A percentile compares a stretch with the other conserved stretches of the same genome.
These are phyloP conservation scores for Tylopilus plumbeoviolaceoides DNA, from an alignment of 768 basidiomycete genomes.

Conservation along the genomic window DNA sequence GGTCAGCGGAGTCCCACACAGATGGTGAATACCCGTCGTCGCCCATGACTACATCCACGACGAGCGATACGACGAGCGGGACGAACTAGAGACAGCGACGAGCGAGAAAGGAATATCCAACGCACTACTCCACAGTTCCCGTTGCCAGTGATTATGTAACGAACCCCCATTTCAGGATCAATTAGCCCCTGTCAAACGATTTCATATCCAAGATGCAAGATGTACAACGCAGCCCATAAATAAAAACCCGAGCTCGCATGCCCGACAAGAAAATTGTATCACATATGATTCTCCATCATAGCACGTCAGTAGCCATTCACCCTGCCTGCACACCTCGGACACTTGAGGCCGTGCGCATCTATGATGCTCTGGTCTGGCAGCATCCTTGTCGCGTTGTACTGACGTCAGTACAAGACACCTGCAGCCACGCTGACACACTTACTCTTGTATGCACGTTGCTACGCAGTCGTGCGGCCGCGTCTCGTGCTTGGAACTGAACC, in stretches of 20 bases:
- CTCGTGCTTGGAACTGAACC: constrained; percentile 37
- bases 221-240: too few species aligned
- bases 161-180: background rate
- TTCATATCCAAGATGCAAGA: background rate
- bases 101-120: constrained; percentile 5
- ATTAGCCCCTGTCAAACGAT: constrained; percentile 14
- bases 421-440: constrained; percentile 4
- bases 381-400: constrained; percentile 23
- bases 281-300: background rate
- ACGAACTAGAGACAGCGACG: background rate
- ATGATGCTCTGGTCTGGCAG: constrained; percentile 28
- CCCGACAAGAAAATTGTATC: background rate
- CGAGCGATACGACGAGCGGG: constrained; percentile 19
- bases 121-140: background rate
- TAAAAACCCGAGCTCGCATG: too few species aligned
- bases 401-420: constrained; percentile 2
- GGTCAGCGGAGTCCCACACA: constrained; percentile 50
- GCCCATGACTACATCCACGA: constrained; percentile 37
- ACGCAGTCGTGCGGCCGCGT: constrained; percentile 34
- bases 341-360: constrained; percentile 6
- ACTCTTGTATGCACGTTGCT: constrained; percentile 37
- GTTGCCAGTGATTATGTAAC: constrained; percentile 19
- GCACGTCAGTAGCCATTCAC: constrained; percentile 24
- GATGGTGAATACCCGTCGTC: constrained; percentile 48
- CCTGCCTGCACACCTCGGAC: constrained; percentile 17